These are phyloP conservation scores for Breviolum minutum DNA, from an alignment of 73 alveolate genomes.

Conservation along the genomic window DNA sequence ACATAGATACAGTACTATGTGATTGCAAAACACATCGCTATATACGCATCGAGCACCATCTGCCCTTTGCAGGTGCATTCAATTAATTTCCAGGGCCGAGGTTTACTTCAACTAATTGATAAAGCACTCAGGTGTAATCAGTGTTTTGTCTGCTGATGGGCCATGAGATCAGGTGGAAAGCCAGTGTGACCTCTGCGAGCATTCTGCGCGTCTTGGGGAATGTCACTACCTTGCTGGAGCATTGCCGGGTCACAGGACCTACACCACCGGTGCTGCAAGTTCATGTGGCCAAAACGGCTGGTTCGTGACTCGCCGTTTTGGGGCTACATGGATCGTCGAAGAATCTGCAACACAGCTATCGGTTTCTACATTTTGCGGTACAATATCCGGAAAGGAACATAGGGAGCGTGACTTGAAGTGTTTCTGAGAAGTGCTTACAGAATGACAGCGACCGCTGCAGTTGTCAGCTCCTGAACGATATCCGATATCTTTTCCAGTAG, in stretches of 20 bases:
- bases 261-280: conserved; percentile 29
- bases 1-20: too few relatives aligned
- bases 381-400: too few relatives aligned
- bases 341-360: too few relatives aligned
- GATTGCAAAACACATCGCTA: too few relatives aligned
- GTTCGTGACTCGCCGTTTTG: not conserved
- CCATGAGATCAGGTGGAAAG: not conserved
- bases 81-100: too few relatives aligned
- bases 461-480: not conserved
- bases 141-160: not conserved
- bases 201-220: not conserved
- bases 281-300: conserved; percentile 43
- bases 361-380: too few relatives aligned
- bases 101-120: too few relatives aligned
- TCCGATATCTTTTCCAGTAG: not conserved
- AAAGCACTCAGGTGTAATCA: too few relatives aligned
- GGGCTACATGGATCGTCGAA: not conserved
- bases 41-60: too few relatives aligned
- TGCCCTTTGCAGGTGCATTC: too few relatives aligned
- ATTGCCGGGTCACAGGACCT: not conserved
- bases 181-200: not conserved
- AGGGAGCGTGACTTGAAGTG: not conserved
- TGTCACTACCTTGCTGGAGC: not conserved
- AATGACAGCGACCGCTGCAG: not conserved
- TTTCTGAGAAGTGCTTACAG: not conserved